A percentile compares a stretch with the other conserved stretches of the same genome.
Conservation (phyloP, 2,329 filamentous ascomycete species). For the Talaromyces sp. region DNA sequence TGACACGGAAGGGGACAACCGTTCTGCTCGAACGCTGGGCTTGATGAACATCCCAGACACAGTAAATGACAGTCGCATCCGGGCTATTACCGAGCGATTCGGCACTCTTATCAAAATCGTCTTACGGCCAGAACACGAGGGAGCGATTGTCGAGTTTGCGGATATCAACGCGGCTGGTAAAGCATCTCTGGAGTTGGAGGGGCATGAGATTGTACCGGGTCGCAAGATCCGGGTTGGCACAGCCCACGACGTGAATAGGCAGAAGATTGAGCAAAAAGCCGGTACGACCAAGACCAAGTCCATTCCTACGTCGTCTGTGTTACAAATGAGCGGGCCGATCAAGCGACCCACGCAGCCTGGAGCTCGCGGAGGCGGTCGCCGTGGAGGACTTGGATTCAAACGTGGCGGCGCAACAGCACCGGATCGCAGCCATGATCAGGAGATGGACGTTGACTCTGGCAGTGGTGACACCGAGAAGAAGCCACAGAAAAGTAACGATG, state of each 20-base stretch:
- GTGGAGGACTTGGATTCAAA: slow-evolving; percentile 47
- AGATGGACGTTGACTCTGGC: slow-evolving; percentile 3
- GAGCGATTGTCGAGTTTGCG: slow-evolving; percentile 77
- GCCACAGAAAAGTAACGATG: slow-evolving; percentile 49
- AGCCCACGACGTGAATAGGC: slow-evolving; percentile 45
- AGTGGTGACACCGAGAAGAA: slow-evolving; percentile 16
- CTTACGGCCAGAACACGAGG: slow-evolving; percentile 73
- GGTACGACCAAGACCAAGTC: slow-evolving; percentile 35
- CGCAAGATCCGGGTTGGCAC: slow-evolving; percentile 44
- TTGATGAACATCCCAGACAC: slow-evolving; percentile 87
- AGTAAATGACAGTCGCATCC: slow-evolving; percentile 79
- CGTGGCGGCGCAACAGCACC: slow-evolving; percentile 24
- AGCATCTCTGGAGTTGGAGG: slow-evolving; percentile 41
- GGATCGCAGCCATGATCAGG: slow-evolving; percentile 1
- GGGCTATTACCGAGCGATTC: slow-evolving; percentile 62
- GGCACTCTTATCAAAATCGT: slow-evolving; percentile 70
- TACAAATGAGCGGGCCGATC: slow-evolving; percentile 30
- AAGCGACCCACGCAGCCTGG: slow-evolving; percentile 42
- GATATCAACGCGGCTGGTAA: slow-evolving; percentile 65
- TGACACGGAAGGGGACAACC: slow-evolving; percentile 36
- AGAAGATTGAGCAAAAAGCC: slow-evolving; percentile 35
- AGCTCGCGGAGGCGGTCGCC: slow-evolving; percentile 34
- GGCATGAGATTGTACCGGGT: slow-evolving; percentile 39
- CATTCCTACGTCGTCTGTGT: slow-evolving; percentile 25
- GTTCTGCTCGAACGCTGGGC: slow-evolving; percentile 65